These are phyloP conservation scores for Aspergillus aculeatus DNA, from an alignment of 2,329 filamentous ascomycete genomes.

Conservation along the genomic window DNA sequence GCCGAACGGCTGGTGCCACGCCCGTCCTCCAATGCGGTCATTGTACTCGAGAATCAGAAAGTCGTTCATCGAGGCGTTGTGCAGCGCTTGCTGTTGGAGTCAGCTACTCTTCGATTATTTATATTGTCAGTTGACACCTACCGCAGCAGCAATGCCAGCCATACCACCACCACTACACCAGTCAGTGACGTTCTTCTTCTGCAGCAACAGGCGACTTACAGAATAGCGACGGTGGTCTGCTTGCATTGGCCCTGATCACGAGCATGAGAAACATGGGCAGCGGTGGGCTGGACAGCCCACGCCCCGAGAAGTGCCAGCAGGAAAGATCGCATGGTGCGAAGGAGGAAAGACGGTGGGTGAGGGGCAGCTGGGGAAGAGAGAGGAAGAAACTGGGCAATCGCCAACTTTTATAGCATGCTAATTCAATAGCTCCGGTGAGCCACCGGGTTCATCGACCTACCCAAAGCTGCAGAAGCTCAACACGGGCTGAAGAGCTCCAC, in stretches of 20 bases:
- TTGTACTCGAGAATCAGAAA: constrained; percentile 67
- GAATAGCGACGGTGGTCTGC: constrained; percentile 33
- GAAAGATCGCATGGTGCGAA: neutral
- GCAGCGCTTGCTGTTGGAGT: constrained; percentile 53
- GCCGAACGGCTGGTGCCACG: constrained; percentile 58
- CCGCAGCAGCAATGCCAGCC: constrained; percentile 62
- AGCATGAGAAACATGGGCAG: constrained; percentile 15
- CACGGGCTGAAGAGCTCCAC: neutral
- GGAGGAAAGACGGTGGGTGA: neutral
- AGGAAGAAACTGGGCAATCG: neutral
- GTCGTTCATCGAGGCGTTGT: constrained; percentile 60
- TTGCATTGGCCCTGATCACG: constrained; percentile 23
- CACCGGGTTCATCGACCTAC: no score
- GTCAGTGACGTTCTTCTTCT: constrained; percentile 1
- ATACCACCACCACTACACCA: constrained; percentile 54
- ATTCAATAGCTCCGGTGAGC: neutral
- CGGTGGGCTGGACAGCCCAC: constrained; percentile 3
- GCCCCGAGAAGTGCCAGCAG: constrained; percentile 1
- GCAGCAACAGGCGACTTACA: constrained; percentile 19
- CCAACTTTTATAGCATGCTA: neutral
- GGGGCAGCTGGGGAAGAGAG: neutral
- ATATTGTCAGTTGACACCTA: constrained; percentile 23
- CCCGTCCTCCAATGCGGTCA: constrained; percentile 61
- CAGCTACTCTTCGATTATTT: neutral
- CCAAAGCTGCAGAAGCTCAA: neutral